phyloP scores from a whole-genome alignment of 169 alveolate genomes.

The Theileria parva region DNA sequence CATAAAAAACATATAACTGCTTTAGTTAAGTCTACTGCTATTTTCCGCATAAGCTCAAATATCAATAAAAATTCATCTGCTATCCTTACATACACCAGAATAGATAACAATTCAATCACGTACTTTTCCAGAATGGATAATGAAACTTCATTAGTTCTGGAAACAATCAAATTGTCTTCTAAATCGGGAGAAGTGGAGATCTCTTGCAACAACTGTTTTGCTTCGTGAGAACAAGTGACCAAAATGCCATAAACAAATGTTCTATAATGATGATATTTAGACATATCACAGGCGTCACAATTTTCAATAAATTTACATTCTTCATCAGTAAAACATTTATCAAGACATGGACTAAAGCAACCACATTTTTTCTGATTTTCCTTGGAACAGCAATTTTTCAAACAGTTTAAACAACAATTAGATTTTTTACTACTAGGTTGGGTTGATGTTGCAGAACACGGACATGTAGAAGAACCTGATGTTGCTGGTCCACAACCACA shows the following conservation, averaged over 20 bases:
- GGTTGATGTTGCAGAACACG: not conserved
- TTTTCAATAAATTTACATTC: too few relatives aligned
- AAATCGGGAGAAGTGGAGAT: not conserved
- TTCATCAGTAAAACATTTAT: not conserved
- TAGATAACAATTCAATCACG: not conserved
- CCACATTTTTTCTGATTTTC: not conserved
- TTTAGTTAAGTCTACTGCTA: not conserved
- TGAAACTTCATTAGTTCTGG: not conserved
- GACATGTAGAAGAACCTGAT: not conserved
- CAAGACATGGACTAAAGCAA: not conserved
- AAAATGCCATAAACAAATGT: not conserved
- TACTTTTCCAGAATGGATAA: not conserved
- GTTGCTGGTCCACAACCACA: not conserved
- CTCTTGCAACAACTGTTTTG: not conserved
- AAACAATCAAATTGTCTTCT: not conserved
- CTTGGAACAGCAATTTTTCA: not conserved
- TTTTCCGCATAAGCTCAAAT: not conserved
- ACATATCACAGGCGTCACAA: not conserved
- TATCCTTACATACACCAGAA: constrained; percentile 16
- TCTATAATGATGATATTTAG: not conserved
- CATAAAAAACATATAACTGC: not conserved
- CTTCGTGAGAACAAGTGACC: constrained; percentile 7
- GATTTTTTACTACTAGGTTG: not conserved
- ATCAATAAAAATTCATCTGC: constrained; percentile 9
- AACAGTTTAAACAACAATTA: not conserved